Base-by-base conservation (phyloP, 2,329 filamentous ascomycete species). In the Colletotrichum simmondsii region DNA sequence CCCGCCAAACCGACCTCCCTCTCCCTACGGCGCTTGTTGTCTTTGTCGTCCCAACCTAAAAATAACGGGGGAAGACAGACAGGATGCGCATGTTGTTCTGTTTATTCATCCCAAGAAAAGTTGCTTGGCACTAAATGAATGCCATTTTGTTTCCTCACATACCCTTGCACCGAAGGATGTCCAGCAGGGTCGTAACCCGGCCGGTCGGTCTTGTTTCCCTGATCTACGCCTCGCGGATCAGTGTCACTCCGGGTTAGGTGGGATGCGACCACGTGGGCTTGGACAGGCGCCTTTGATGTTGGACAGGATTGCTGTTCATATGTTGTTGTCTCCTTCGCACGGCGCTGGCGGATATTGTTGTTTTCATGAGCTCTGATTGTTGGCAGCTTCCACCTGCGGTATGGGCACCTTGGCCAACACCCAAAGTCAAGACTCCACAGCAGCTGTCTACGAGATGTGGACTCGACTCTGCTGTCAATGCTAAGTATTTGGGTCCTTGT, bases 141-240 rank as follows among this genome's bases (percentile, higher is more conserved):
- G 46, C 54, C 37, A 52, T 53, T 52, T 28, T 28, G 49, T 28
- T 42, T 69, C 46, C 53, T 11, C 28, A n/a, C 30, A 24, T 24
- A 35, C 49, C 49, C 8, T 16, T 10, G 19, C 10, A 30, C 12
- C 32, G 42, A 68, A 30, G 64, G 66, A 57, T 58, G 22, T 28
- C 14, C 35, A 42, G 22, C 35, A 22, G 49, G 65, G 53, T 66
- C 24, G 65, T 59, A 53, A 59, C 65, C 59, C 30, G 53, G 26
- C 12, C 54, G 53, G 59, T 42, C 37, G 37, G 37, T 42, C 37
- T 42, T 60, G 7, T 68, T 26, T 7, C n/a, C 61, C 46, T 46
- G 54, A 53, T 65, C 70, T 65, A 70, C 60, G 70, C 70, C 66
- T 65, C 66, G 66, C 70, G 70, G 70, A 65, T 72, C 60, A 22